These are phyloP conservation scores for Tolypocladium tundrense DNA, from an alignment of 2,329 filamentous ascomycete species.

Conservation along the genomic window DNA sequence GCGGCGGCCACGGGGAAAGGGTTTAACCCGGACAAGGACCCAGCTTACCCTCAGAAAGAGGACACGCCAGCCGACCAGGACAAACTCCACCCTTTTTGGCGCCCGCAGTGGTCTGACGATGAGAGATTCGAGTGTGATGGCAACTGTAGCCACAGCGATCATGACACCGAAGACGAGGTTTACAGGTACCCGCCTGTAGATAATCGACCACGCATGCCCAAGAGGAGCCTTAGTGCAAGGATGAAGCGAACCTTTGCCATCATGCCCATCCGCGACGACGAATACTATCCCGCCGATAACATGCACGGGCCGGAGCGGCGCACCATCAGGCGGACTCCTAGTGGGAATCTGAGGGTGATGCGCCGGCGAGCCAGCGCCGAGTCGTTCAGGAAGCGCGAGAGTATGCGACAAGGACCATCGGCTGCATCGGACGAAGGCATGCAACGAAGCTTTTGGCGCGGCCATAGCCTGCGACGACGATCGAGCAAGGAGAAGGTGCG, in stretches of 20 bases:
- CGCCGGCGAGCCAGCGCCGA: constrained; percentile 39
- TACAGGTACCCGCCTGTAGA: constrained; percentile 39
- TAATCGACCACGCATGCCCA: constrained; percentile 33
- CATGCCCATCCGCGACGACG: constrained; percentile 37
- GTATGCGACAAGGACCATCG: constrained; percentile 21
- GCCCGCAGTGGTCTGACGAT: constrained; percentile 36
- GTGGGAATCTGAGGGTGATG: constrained; percentile 51
- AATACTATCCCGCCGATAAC: constrained; percentile 19
- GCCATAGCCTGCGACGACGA: constrained; percentile 16
- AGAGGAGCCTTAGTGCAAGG: constrained; percentile 39
- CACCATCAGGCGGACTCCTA: constrained; percentile 48
- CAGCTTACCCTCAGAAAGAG: constrained; percentile 30
- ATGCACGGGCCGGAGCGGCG: constrained; percentile 37
- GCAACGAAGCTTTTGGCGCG: constrained; percentile 19
- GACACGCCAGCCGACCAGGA: constrained; percentile 39
- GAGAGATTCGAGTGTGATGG: constrained; percentile 19
- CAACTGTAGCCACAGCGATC: constrained; percentile 22
- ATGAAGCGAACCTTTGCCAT: constrained; percentile 53
- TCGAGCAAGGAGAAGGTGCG: constrained; percentile 14
- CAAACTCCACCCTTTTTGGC: constrained; percentile 52
- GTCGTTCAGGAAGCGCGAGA: constrained; percentile 21
- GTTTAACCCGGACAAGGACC: constrained; percentile 15
- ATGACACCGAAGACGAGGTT: constrained; percentile 27
- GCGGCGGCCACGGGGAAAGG: constrained; percentile 14
- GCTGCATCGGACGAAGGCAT: constrained; percentile 16